Base-by-base conservation (phyloP, 805 yeast genomes). In the Ogataea pini region DNA sequence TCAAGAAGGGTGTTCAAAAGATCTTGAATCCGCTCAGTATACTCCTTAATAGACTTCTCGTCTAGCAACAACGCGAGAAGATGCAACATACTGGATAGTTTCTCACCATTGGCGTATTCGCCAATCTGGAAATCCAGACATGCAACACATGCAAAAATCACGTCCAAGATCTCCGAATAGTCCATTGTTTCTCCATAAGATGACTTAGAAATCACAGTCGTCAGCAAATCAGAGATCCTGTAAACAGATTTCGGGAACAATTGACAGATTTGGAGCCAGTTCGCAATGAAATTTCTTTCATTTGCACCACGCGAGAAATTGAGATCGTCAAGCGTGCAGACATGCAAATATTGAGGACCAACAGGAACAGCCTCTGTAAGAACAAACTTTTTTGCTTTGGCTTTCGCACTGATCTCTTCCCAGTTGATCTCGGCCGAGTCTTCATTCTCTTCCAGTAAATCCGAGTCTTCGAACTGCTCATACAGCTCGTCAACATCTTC, bases 241-340 rank as follows among this genome's bases (percentile, higher is more conserved):
- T 53, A 48, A 18, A 56, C 64, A 4, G 64, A 51, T 25, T 63
- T 68, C 3, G 82, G 80, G 49, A 68, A 75, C 3, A 67, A 44
- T 28, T 78, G 79, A 1, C 73, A 65, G 7, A 78, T 62, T 19
- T 67, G 60, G 16, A 78, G 67, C 61, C 77, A 68, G 32, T 71
- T 69, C 33, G 73, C 75, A 31, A 75, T 59, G 29, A 78, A 60
- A 29, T 67, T 67, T 19, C 65, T 58, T 22, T 72, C 71, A 46
- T 63, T 60, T 2, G 67, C 65, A 4, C 64, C 66, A 17, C 79
- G 65, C 33, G 72, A 52, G 14, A 68, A 67, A 17, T 67, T 68
- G 27, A 79, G 61, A 42, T 77, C 77, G 36, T 68, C 72, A 9
- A 67, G 47, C 0, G 78, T 72, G 33, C 69, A 66, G 28, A 59